These are phyloP conservation scores for Herpotrichia juniperi DNA, from an alignment of 2,329 filamentous ascomycete species.

Conservation along the genomic window DNA sequence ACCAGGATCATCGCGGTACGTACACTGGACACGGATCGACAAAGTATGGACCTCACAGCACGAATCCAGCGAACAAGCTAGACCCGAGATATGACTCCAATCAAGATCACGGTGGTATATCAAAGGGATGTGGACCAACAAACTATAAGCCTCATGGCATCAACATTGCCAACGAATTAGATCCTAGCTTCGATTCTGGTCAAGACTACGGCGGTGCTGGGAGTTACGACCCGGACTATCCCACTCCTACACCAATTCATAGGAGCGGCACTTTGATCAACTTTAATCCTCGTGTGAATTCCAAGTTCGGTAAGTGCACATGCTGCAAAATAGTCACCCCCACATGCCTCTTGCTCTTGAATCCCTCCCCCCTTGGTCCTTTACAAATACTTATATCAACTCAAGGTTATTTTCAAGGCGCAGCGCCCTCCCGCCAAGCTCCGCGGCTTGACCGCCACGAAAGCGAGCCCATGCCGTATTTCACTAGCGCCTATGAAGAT, in stretches of 20 bases:
- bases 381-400: too few relatives aligned
- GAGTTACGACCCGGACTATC: not conserved
- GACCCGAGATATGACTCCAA: slow-evolving; percentile 39
- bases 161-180: too few relatives aligned
- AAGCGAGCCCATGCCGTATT: not conserved
- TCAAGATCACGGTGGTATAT: slow-evolving; percentile 15
- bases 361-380: too few relatives aligned
- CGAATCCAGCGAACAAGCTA: slow-evolving; percentile 39
- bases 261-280: not conserved
- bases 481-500: not conserved
- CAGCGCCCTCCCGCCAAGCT: too few relatives aligned
- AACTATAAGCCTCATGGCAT: too few relatives aligned
- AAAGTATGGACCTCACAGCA: slow-evolving; percentile 36
- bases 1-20: slow-evolving; percentile 23
- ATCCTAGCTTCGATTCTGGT: not conserved
- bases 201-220: not conserved
- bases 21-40: slow-evolving; percentile 22
- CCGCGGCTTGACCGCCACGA: not conserved
- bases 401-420: too few relatives aligned
- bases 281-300: not conserved
- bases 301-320: not conserved
- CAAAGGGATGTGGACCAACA: too few relatives aligned
- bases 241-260: not conserved
- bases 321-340: not conserved
- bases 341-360: not conserved